A percentile compares a stretch with the other conserved stretches of the same genome.
Evolutionary conservation across 73 alveolate genomes (phyloP).

Genomic region (Tetrahymena elliotti): DNA sequence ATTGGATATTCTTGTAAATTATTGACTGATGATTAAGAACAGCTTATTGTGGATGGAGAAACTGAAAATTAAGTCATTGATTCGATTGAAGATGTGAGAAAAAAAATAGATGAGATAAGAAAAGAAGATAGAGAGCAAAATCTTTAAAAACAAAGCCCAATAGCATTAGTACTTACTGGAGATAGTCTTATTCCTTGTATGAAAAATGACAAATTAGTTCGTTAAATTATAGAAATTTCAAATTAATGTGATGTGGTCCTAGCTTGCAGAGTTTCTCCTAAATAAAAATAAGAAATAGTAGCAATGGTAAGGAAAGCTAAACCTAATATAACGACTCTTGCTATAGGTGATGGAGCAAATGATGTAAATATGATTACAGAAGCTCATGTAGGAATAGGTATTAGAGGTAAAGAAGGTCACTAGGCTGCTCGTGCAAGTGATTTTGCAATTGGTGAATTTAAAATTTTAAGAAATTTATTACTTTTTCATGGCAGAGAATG

Average conservation of each 20-base stretch:
- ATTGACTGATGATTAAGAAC: slow-evolving; percentile 68
- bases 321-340: slow-evolving; percentile 62
- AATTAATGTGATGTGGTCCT: slow-evolving; percentile 31
- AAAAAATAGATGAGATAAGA: slow-evolving; percentile 8
- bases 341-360: slow-evolving; percentile 97
- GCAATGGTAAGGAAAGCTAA: slow-evolving; percentile 36
- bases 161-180: background rate
- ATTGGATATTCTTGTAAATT: slow-evolving; percentile 84
- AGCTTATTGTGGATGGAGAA: slow-evolving; percentile 56
- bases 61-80: slow-evolving; percentile 45
- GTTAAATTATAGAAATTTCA: slow-evolving; percentile 61
- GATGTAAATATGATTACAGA: slow-evolving; percentile 93
- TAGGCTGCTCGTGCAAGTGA: slow-evolving; percentile 93
- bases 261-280: slow-evolving; percentile 40
- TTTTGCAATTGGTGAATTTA: slow-evolving; percentile 77
- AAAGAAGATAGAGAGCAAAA: background rate
- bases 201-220: slow-evolving; percentile 11
- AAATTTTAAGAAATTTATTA: slow-evolving; percentile 72
- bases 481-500: slow-evolving; percentile 94
- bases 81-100: slow-evolving; percentile 50
- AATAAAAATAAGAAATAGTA: slow-evolving; percentile 35
- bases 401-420: slow-evolving; percentile 88
- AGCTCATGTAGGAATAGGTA: slow-evolving; percentile 95
- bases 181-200: background rate
- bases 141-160: background rate